Evolutionary conservation across 1,284 basidiomycete species (phyloP).

Genomic region (Pascua guehoae): DNA sequence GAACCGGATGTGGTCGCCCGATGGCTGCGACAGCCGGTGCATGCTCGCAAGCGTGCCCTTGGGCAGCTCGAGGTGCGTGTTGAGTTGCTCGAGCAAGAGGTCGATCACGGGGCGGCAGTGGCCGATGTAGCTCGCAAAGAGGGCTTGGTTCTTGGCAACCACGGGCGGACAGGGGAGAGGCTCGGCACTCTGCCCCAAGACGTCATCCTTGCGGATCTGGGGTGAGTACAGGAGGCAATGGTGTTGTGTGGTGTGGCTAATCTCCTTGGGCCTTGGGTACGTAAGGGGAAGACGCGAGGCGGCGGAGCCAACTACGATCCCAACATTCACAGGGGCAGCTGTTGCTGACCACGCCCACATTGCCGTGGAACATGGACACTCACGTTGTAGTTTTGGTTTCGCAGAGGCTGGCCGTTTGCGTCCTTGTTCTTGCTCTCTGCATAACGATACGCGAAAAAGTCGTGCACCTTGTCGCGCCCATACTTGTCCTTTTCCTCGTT

Average conservation of each 20-base stretch:
- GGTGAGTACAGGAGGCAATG: background rate
- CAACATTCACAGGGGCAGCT: background rate
- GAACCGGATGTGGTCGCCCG: constrained; percentile 61
- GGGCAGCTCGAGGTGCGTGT: constrained; percentile 58
- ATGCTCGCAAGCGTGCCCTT: constrained; percentile 53
- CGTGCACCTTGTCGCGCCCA: constrained; percentile 15
- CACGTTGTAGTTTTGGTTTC: constrained; percentile 29
- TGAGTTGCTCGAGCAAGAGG: constrained; percentile 58
- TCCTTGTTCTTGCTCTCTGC: constrained; percentile 10
- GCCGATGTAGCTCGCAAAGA: constrained; percentile 19
- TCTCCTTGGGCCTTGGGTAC: too few species aligned
- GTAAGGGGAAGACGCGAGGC: too few species aligned
- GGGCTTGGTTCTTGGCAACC: constrained; percentile 15
- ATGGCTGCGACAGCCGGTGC: constrained; percentile 55
- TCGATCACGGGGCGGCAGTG: constrained; percentile 53
- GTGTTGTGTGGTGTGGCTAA: too few species aligned
- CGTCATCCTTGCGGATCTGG: constrained; percentile 30
- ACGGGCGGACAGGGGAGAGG: constrained; percentile 17
- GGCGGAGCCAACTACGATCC: background rate
- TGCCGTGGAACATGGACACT: background rate
- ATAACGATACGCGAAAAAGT: constrained; percentile 27
- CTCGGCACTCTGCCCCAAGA: constrained; percentile 17
- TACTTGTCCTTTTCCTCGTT: constrained; percentile 28
- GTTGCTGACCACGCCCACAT: background rate
- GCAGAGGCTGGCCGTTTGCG: constrained; percentile 10